A percentile compares a stretch with the other conserved stretches of the same genome.
Evolutionary conservation across 1,139 yeast species (phyloP).

Genomic region (Diutina mesorugosa): DNA sequence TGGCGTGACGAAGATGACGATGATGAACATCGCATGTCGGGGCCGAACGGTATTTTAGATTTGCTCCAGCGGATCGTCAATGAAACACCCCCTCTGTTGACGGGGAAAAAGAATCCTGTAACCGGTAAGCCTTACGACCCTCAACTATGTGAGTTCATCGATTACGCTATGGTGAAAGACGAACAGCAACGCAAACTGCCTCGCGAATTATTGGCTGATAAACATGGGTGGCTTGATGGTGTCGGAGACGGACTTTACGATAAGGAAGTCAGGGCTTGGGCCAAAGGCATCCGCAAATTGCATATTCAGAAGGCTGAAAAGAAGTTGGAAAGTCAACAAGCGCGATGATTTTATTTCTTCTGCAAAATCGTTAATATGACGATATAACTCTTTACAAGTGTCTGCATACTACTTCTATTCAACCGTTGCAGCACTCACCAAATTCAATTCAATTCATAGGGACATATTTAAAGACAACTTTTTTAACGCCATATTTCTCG

Average conservation of each 20-base stretch:
- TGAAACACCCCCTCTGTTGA: conserved; percentile 73
- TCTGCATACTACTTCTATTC: neutral
- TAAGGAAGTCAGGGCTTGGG: conserved; percentile 37
- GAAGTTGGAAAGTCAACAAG: neutral
- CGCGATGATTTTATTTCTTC: neutral
- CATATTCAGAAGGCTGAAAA: conserved; percentile 8
- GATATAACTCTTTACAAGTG: neutral
- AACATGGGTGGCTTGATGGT: conserved; percentile 30
- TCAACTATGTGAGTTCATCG: conserved; percentile 49
- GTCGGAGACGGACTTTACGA: conserved; percentile 29
- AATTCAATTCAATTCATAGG: neutral
- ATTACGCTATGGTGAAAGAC: conserved; percentile 54
- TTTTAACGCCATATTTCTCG: neutral
- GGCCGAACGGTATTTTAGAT: conserved; percentile 84
- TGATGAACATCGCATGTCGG: conserved; percentile 11
- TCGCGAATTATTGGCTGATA: conserved; percentile 33
- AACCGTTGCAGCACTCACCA: neutral
- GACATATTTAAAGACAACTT: too few species aligned
- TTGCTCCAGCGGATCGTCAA: conserved; percentile 84
- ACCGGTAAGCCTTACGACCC: conserved; percentile 18
- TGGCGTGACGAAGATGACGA: conserved; percentile 26
- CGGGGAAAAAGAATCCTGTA: conserved; percentile 13
- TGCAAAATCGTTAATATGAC: too few species aligned
- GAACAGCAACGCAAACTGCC: conserved; percentile 54
- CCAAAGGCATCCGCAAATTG: conserved; percentile 25